These are phyloP conservation scores for Coemansia sp. DNA, from an alignment of 371 early-diverging fungal genomes.

Conservation along the genomic window DNA sequence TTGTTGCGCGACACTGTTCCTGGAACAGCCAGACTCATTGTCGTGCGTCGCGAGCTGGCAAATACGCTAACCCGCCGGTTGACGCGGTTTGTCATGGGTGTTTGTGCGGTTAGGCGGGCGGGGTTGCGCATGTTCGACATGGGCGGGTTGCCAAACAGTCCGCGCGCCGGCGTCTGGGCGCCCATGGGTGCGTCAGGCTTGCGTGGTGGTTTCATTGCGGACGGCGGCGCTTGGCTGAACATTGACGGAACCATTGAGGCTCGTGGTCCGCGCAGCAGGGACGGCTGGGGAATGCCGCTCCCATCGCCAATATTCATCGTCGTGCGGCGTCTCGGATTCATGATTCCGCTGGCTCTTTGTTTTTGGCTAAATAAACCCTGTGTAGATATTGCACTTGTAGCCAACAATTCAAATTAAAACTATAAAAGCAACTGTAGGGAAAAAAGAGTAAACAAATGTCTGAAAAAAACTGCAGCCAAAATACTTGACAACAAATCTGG, in stretches of 20 bases:
- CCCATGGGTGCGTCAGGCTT: slow-evolving; percentile 27
- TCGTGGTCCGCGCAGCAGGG: slow-evolving; percentile 40
- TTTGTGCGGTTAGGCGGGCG: slow-evolving; percentile 29
- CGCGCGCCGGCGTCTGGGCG: slow-evolving; percentile 40
- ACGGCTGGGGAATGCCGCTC: slow-evolving; percentile 46
- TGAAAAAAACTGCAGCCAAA: not conserved
- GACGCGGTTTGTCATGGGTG: slow-evolving; percentile 37
- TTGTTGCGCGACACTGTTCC: slow-evolving; percentile 39
- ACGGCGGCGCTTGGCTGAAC: slow-evolving; percentile 35
- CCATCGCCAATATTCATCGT: slow-evolving; percentile 51
- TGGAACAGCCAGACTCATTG: slow-evolving; percentile 30
- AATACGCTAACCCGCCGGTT: slow-evolving; percentile 50
- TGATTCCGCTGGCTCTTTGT: not conserved
- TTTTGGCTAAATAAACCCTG: not conserved
- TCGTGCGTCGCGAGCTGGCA: slow-evolving; percentile 39
- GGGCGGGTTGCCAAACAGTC: slow-evolving; percentile 31
- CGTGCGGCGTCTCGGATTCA: slow-evolving; percentile 49
- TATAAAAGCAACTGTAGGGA: not conserved
- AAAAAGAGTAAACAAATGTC: not conserved
- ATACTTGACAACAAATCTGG: slow-evolving; percentile 8
- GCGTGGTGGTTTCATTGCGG: slow-evolving; percentile 27
- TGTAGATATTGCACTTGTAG: too few relatives aligned
- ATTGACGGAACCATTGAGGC: slow-evolving; percentile 47
- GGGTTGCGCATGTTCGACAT: slow-evolving; percentile 42
- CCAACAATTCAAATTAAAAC: not conserved